Base-by-base conservation (phyloP, 2,329 filamentous ascomycete genomes). In the Neofusicoccum sp. region DNA sequence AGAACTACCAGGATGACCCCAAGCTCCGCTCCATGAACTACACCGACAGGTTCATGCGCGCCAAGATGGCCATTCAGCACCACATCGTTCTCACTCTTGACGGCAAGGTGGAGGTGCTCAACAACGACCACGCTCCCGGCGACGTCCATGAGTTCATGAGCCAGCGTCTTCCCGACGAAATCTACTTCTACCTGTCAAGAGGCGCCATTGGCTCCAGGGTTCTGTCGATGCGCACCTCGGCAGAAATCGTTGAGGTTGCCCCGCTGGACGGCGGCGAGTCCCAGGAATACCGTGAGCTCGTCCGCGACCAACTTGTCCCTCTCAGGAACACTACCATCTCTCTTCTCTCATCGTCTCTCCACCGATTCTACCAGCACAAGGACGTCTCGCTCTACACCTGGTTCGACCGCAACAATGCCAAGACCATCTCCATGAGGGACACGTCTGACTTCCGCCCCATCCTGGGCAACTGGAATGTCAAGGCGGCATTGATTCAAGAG, bases 111-210 rank as follows among this genome's bases (percentile, higher is more conserved):
- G 84, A 85, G 62, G 89, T 92, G 14, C 82, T 91, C 68, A 87
- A 93, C 67, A 84, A 82, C 59, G 88, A 90, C 6, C 82, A 86
- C 59, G 84, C 92, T 20, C 93, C 95, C 2, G 84, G 84, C 47
- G 93, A 98, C 71, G 88, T 95, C 65, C 90, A 96, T 71, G 88
- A 93, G 69, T 93, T 97, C 71, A 85, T 97, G 63, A 92, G 92
- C n/a, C 85, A 96, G 62, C 89, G 93, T 62, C 81, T 99, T 4
- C 92, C 95, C 0, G 87, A 92, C 41, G 95, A 99, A 75, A 81
- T 98, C 16, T 93, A 93, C 72, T 89, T 91, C 74, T 98, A 98
- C 73, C 82, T 97, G 53, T 92, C 91, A 62, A 87, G 85, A 56
- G 95, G 91, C 34, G 79, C 97, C 44, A 86, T 98, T 65, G 86